A percentile compares a stretch with the other conserved stretches of the same genome.
phyloP scores from a whole-genome alignment of 495 filamentous ascomycete species.

The Penicillium cosmopolitanum region DNA sequence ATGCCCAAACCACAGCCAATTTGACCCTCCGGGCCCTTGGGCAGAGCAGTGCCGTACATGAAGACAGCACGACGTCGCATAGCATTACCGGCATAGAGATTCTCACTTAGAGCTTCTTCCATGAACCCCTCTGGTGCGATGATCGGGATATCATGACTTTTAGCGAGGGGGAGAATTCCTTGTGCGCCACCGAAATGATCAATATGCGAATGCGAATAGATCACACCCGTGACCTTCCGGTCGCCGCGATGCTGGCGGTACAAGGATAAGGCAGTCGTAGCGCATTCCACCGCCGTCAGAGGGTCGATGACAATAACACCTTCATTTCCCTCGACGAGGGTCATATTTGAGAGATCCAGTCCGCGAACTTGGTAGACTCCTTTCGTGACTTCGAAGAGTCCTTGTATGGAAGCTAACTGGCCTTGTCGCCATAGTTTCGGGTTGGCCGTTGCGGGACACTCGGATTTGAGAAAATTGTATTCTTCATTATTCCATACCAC shows the following conservation, averaged over 20 bases:
- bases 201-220: constrained; percentile 34
- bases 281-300: constrained; percentile 22
- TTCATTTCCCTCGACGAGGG: constrained; percentile 29
- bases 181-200: constrained; percentile 30
- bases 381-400: constrained; percentile 26
- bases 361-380: constrained; percentile 32
- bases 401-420: constrained; percentile 20
- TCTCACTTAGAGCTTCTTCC: constrained; percentile 27
- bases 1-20: constrained; percentile 27
- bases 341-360: constrained; percentile 32
- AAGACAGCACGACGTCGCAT: constrained; percentile 26
- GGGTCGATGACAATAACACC: constrained; percentile 33
- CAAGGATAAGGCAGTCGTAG: constrained; percentile 19
- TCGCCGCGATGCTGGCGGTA: constrained; percentile 27
- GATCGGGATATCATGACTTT: constrained; percentile 19
- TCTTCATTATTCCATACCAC: constrained; percentile 25
- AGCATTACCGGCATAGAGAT: constrained; percentile 23
- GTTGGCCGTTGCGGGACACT: constrained; percentile 24
- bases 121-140: constrained; percentile 31
- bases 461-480: constrained; percentile 22
- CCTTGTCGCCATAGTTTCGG: constrained; percentile 29
- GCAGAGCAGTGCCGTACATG: constrained; percentile 27
- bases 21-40: constrained; percentile 14
- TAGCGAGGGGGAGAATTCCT: constrained; percentile 13
- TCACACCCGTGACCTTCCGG: constrained; percentile 22